Conservation (phyloP, 345 rosid genomes). For the Litchi chinensis region DNA sequence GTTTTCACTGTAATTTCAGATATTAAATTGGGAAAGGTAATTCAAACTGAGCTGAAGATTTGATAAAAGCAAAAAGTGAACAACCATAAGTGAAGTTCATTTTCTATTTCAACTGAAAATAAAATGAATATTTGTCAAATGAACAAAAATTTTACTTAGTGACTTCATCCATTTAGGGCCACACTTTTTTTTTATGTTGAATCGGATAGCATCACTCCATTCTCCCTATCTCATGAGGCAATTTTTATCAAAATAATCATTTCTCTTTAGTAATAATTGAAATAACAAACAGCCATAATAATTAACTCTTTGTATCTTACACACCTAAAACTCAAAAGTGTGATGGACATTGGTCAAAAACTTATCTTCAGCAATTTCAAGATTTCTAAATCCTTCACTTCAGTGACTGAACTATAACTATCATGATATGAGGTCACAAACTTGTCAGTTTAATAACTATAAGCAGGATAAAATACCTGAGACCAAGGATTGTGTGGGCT, state of each 20-base stretch:
- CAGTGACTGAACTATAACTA: background rate
- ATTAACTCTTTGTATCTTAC: background rate
- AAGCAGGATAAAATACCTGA: constrained; percentile 28
- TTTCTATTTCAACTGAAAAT: background rate
- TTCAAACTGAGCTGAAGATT: background rate
- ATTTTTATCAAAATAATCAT: background rate
- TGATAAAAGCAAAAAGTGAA: background rate
- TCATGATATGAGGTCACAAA: background rate
- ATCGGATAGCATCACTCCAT: background rate
- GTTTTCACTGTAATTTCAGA: background rate
- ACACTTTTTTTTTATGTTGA: background rate
- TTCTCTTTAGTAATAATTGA: background rate
- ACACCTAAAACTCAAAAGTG: background rate
- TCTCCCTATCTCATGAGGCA: background rate
- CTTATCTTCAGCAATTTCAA: background rate
- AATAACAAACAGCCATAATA: background rate
- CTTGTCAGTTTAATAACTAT: background rate
- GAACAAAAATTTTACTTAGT: background rate
- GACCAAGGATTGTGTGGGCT: constrained; percentile 23
- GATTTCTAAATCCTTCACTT: background rate
- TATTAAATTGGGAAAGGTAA: background rate
- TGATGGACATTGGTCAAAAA: background rate
- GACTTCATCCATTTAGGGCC: background rate
- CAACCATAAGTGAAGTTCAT: background rate
- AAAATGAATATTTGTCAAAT: background rate